Conservation (phyloP, 1,284 basidiomycete genomes). For the Ceratobasidium sp. region DNA sequence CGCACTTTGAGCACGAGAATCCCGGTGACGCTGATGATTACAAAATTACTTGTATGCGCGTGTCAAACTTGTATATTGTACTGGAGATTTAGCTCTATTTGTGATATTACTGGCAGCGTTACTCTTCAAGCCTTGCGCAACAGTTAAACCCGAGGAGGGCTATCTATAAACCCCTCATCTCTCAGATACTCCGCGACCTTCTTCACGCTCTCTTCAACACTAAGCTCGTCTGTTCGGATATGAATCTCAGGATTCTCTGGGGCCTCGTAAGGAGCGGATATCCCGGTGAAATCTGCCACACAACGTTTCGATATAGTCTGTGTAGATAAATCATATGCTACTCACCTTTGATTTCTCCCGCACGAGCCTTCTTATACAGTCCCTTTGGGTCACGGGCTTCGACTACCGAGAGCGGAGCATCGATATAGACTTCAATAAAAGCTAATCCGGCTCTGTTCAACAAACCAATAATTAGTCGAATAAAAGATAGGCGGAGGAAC, state of each 20-base stretch:
- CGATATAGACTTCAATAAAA: conserved; percentile 96
- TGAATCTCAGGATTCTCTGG: conserved; percentile 92
- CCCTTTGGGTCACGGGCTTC: conserved; percentile 98
- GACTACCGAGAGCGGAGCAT: conserved; percentile 90
- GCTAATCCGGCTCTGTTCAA: conserved; percentile 68
- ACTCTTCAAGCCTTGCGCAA: background rate
- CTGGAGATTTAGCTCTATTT: background rate
- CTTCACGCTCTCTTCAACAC: conserved; percentile 85
- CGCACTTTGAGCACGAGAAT: too few relatives aligned
- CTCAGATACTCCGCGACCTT: conserved; percentile 88
- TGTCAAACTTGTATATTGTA: background rate
- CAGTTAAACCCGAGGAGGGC: background rate
- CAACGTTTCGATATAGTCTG: conserved; percentile 34
- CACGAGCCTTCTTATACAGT: conserved; percentile 96
- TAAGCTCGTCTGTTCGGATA: conserved; percentile 87
- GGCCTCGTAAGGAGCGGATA: conserved; percentile 97
- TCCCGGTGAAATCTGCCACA: conserved; percentile 91
- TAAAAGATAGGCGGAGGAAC: background rate
- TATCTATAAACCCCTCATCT: conserved; percentile 64
- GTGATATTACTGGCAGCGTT: background rate
- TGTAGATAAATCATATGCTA: background rate
- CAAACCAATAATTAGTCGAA: background rate
- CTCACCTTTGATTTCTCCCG: conserved; percentile 95
- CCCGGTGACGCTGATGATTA: too few relatives aligned
- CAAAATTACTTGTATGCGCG: too few relatives aligned